phyloP scores from a whole-genome alignment of 1,284 basidiomycete genomes.

The Ceratobasidium sp. region DNA sequence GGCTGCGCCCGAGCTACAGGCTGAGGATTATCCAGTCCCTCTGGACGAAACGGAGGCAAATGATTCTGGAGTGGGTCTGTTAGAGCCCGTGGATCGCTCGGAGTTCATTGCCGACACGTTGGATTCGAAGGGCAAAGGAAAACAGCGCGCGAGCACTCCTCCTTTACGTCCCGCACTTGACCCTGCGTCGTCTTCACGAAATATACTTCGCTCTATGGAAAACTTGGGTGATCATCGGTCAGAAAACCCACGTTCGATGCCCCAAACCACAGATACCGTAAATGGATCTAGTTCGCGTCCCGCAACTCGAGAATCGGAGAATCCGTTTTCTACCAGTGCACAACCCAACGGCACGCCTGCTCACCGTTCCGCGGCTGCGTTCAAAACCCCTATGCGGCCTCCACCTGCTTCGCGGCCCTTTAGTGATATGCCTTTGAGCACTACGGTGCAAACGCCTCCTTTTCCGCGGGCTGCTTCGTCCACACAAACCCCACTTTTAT shows the following conservation, averaged over 20 bases:
- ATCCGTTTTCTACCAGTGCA: constrained; percentile 28
- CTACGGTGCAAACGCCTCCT: background rate
- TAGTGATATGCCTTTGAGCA: background rate
- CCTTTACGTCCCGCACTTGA: background rate
- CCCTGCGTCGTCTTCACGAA: background rate
- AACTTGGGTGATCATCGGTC: constrained; percentile 20
- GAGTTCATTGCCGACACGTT: background rate
- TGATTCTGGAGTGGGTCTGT: constrained; percentile 32
- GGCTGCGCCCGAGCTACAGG: background rate
- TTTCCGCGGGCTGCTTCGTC: constrained; percentile 11
- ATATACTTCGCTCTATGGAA: constrained; percentile 29
- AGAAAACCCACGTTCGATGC: background rate
- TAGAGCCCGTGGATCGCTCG: constrained; percentile 16
- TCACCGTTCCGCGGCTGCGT: background rate
- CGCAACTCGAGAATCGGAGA: constrained; percentile 5
- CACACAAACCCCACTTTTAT: background rate
- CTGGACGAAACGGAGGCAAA: constrained; percentile 7
- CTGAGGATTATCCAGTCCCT: background rate
- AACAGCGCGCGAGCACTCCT: constrained; percentile 2
- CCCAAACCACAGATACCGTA: background rate
- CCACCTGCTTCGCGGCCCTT: constrained; percentile 3
- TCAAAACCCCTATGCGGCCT: constrained; percentile 36
- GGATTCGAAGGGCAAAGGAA: constrained; percentile 26
- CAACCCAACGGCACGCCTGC: constrained; percentile 13
- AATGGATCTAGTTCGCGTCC: background rate